Evolutionary conservation across 2,329 filamentous ascomycete species (phyloP).

Genomic region (Daldinia eschscholtzii): DNA sequence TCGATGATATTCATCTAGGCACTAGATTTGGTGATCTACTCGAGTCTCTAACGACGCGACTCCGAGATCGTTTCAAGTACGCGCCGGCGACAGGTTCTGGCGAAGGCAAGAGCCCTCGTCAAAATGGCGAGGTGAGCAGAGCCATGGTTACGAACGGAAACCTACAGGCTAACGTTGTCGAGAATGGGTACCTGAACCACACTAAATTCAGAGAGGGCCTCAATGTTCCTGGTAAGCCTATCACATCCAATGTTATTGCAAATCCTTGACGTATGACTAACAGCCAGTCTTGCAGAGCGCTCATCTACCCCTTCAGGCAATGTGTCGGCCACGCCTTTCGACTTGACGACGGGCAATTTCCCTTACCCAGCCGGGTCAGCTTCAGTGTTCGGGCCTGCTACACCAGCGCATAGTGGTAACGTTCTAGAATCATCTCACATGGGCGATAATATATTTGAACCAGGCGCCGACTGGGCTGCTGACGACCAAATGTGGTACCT

Average conservation of each 20-base stretch:
- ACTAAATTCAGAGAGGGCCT: conserved; percentile 49
- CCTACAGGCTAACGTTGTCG: conserved; percentile 48
- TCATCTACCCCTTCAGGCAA: conserved; percentile 60
- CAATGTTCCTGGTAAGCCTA: conserved; percentile 49
- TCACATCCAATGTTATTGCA: background rate
- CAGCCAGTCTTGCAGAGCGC: conserved; percentile 52
- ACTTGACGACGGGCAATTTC: conserved; percentile 67
- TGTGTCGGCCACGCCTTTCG: conserved; percentile 74
- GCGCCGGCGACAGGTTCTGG: conserved; percentile 62
- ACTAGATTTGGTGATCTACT: conserved; percentile 85
- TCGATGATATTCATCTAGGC: conserved; percentile 88
- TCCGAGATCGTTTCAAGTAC: conserved; percentile 80
- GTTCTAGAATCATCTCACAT: conserved; percentile 51
- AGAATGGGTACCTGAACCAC: conserved; percentile 47
- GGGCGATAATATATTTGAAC: conserved; percentile 60
- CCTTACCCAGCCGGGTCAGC: conserved; percentile 63
- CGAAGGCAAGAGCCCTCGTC: conserved; percentile 58
- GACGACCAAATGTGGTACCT: conserved; percentile 76
- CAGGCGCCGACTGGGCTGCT: conserved; percentile 65
- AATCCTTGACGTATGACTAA: conserved; percentile 28
- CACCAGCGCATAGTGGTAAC: conserved; percentile 56
- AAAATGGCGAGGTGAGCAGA: conserved; percentile 50
- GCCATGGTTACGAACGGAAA: conserved; percentile 48
- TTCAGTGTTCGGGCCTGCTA: conserved; percentile 63
- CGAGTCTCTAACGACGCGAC: conserved; percentile 80